Conservation (phyloP, 2,329 filamentous ascomycete genomes). For the Rhinocladiella similis region DNA sequence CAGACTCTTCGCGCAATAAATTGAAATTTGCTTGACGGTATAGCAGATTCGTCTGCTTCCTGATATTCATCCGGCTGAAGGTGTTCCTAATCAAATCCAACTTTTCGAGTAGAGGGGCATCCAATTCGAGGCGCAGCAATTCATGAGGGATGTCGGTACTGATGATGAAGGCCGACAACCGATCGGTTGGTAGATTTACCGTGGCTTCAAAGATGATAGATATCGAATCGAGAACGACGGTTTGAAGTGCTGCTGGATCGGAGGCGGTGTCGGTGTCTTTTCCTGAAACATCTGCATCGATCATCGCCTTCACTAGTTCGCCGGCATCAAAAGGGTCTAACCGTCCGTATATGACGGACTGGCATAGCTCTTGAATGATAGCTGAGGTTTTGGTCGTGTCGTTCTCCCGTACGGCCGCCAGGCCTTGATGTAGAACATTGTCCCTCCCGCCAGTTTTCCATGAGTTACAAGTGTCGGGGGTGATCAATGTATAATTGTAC, state of each 20-base stretch:
- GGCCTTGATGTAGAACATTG: conserved; percentile 63
- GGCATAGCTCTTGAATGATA: conserved; percentile 82
- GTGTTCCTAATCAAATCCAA: conserved; percentile 81
- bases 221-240: conserved; percentile 51
- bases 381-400: conserved; percentile 68
- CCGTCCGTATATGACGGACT: conserved; percentile 69
- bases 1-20: conserved; percentile 87
- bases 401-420: conserved; percentile 63
- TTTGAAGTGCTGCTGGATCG: conserved; percentile 16
- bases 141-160: conserved; percentile 70
- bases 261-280: background rate
- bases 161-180: conserved; percentile 68
- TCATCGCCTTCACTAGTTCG: conserved; percentile 62
- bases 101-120: conserved; percentile 71
- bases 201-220: conserved; percentile 76
- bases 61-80: conserved; percentile 78
- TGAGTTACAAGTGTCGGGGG: conserved; percentile 63
- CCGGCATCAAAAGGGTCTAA: conserved; percentile 71
- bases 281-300: conserved; percentile 11
- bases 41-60: conserved; percentile 87
- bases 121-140: conserved; percentile 79
- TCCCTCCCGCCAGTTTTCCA: conserved; percentile 71
- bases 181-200: conserved; percentile 48
- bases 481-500: conserved; percentile 76
- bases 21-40: conserved; percentile 98